A percentile compares a stretch with the other conserved stretches of the same genome.
These are phyloP conservation scores for Anthracocystis setariae DNA, from an alignment of 1,284 basidiomycete species.

Conservation along the genomic window DNA sequence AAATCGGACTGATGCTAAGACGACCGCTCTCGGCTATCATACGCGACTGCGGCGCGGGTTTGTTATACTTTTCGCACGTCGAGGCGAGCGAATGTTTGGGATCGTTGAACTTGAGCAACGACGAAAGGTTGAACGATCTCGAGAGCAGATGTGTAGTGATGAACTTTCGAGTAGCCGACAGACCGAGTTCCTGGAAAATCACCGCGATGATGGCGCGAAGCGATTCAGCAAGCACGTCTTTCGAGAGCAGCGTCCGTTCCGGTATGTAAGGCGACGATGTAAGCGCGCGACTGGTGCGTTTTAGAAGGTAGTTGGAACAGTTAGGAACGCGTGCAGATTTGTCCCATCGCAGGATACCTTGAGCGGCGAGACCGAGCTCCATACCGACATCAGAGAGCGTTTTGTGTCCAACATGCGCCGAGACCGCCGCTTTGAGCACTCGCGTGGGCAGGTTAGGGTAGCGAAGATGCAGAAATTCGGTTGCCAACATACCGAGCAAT, in stretches of 20 bases:
- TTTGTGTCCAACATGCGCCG: constrained; percentile 85
- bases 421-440: constrained; percentile 87
- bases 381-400: constrained; percentile 85
- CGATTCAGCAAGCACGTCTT: constrained; percentile 67
- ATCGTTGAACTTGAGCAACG: constrained; percentile 82
- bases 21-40: constrained; percentile 92
- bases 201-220: constrained; percentile 72
- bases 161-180: constrained; percentile 45
- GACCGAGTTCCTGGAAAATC: constrained; percentile 70
- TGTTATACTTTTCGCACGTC: constrained; percentile 65
- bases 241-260: constrained; percentile 44
- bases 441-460: constrained; percentile 92
- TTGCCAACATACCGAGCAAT: constrained; percentile 87
- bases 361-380: constrained; percentile 67
- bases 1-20: constrained; percentile 86
- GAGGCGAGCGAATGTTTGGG: constrained; percentile 67
- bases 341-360: constrained; percentile 68
- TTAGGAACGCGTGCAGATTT: constrained; percentile 69
- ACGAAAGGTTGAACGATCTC: constrained; percentile 73
- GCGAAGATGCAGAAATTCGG: constrained; percentile 82
- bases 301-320: constrained; percentile 7
- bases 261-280: neutral
- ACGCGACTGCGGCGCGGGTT: constrained; percentile 69
- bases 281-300: constrained; percentile 19
- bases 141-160: constrained; percentile 51